Base-by-base conservation (phyloP, 2,329 filamentous ascomycete genomes). In the Triangularia setosa region DNA sequence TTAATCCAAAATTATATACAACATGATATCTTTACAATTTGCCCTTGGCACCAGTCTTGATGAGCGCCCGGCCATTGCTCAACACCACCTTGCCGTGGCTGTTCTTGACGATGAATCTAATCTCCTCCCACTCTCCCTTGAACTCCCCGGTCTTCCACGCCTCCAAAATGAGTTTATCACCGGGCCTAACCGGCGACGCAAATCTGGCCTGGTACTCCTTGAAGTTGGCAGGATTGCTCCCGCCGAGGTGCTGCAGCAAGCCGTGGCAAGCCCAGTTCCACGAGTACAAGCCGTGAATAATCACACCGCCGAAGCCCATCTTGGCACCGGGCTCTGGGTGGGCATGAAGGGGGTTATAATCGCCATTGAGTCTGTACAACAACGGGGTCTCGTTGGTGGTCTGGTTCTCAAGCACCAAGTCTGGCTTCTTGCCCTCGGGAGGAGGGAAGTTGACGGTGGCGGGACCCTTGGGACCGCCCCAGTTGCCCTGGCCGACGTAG, bases 331-430 rank as follows among this genome's bases (percentile, higher is more conserved):
- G 91, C 78, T 92, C 91, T 12, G 92, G 92, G 18, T 90, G 91
- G 6, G 92, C 92, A 75, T 97, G 93, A 35, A 97, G 87, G 27
- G 93, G 93, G 80, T 97, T 97, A 79, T 97, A 97, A 80, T 97
- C 93, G 69, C 93, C 93, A 72, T 96, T 97, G 59, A 97, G 84
- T 68, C 92, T 85, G 78, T 95, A 95, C 62, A 95, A 80, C 68
- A 90, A 84, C 8, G 91, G 87, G 4, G 91, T 91, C 79, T 93
- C 87, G 61, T 80, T 74, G 25, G 81, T 90, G 4, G 90, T 92
- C 77, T 92, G 88, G 72, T 90, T 84, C 72, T 86, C 84, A 69
- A 90, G 85, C 5, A 87, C 84, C 53, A 81, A 85, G 77, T 96
- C 92, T 16, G 93, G 90, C 59, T 81, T 79, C 78, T 87, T 87